A percentile compares a stretch with the other conserved stretches of the same genome.
Conservation (phyloP, 148 eudicot species). For the Vaccinium darrowii region DNA sequence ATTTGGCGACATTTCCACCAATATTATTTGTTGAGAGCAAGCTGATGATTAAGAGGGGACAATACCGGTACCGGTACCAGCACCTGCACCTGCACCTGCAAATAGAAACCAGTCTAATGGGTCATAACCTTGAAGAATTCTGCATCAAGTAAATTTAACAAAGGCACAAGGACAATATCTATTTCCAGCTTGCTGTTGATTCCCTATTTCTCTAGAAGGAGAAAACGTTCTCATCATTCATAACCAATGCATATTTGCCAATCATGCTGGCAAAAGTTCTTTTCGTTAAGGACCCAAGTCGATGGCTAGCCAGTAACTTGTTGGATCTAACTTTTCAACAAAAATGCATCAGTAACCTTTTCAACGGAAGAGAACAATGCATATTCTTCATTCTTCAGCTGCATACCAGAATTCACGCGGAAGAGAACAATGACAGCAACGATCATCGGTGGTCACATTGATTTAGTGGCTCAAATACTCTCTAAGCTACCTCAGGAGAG, state of each 20-base stretch:
- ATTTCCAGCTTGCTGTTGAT: neutral
- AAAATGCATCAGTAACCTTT: too few species aligned
- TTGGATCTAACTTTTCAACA: neutral
- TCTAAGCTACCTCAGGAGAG: too few species aligned
- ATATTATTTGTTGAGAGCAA: neutral
- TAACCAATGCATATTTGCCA: neutral
- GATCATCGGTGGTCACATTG: too few species aligned
- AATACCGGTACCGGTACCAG: conserved; percentile 11
- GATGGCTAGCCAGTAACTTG: neutral
- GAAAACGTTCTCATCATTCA: neutral
- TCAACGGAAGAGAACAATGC: too few species aligned
- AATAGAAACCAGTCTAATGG: neutral
- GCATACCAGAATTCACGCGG: too few species aligned
- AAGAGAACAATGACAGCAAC: too few species aligned
- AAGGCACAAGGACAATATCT: neutral
- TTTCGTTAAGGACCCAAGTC: neutral
- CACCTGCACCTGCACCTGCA: too few species aligned
- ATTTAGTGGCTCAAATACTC: too few species aligned
- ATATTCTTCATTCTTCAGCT: too few species aligned
- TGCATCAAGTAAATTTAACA: neutral
- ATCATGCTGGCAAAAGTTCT: neutral
- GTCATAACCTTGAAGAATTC: neutral
- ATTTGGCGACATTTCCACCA: neutral
- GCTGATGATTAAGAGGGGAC: conserved; percentile 13
- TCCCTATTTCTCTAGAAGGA: neutral